phyloP scores from a whole-genome alignment of 306 rosid genomes.

The Rosa multiflora region DNA sequence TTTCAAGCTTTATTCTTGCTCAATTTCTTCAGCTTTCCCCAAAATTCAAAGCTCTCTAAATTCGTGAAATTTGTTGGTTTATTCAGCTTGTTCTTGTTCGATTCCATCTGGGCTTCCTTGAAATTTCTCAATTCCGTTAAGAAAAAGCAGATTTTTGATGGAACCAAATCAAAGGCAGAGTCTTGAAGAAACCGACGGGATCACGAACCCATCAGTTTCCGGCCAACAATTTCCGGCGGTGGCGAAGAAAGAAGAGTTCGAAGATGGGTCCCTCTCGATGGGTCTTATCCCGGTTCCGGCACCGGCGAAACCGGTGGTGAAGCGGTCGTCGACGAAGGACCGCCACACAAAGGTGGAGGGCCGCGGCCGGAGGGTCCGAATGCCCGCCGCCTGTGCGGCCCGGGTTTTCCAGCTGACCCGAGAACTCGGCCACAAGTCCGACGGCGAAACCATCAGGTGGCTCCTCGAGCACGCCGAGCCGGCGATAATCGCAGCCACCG shows the following conservation, averaged over 20 bases:
- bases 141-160: constrained; percentile 16
- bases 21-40: neutral
- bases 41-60: neutral
- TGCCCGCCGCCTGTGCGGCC: constrained; percentile 86
- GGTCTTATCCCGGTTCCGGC: constrained; percentile 32
- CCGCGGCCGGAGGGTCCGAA: constrained; percentile 80
- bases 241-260: constrained; percentile 56
- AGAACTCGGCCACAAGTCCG: constrained; percentile 83
- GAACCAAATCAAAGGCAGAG: constrained; percentile 26
- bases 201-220: neutral
- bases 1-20: constrained; percentile 22
- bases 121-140: neutral
- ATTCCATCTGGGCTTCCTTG: constrained; percentile 18
- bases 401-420: constrained; percentile 79
- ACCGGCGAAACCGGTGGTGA: constrained; percentile 21
- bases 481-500: constrained; percentile 76
- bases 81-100: constrained; percentile 10
- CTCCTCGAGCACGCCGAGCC: constrained; percentile 70
- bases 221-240: constrained; percentile 17
- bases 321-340: constrained; percentile 52
- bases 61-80: constrained; percentile 12
- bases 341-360: constrained; percentile 95
- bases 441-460: constrained; percentile 92
- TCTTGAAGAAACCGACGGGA: constrained; percentile 20
- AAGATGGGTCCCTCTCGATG: constrained; percentile 33